Evolutionary conservation across 2,329 filamentous ascomycete genomes (phyloP).

Genomic region (Exophiala alcalophila): DNA sequence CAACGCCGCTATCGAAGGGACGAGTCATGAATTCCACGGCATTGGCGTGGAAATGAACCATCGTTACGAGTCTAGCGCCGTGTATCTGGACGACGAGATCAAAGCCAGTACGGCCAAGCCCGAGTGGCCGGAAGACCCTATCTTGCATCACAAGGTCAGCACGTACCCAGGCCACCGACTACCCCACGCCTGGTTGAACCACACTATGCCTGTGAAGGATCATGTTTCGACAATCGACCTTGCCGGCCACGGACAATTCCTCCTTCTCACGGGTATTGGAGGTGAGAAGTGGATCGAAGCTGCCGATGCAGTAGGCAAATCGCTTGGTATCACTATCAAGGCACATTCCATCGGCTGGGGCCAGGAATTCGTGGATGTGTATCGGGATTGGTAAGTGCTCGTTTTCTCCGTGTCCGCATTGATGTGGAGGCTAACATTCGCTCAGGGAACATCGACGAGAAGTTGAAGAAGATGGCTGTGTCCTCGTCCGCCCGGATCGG

Average conservation of each 20-base stretch:
- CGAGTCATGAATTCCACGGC: constrained; percentile 52
- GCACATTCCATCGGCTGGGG: constrained; percentile 55
- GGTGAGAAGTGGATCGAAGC: constrained; percentile 55
- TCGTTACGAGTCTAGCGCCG: constrained; percentile 45
- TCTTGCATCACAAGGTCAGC: constrained; percentile 45
- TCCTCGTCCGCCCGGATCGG: constrained; percentile 58
- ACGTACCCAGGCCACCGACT: constrained; percentile 60
- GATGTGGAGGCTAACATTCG: neutral
- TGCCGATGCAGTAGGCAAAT: constrained; percentile 39
- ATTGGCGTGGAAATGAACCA: constrained; percentile 62
- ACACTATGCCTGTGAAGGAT: constrained; percentile 40
- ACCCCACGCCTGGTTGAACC: constrained; percentile 63
- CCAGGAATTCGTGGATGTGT: constrained; percentile 61
- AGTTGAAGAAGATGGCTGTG: constrained; percentile 56
- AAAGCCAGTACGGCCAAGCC: constrained; percentile 20
- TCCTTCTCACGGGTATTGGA: constrained; percentile 54
- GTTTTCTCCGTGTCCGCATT: neutral
- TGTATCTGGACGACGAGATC: constrained; percentile 47
- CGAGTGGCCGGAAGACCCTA: constrained; percentile 38
- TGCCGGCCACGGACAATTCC: constrained; percentile 55
- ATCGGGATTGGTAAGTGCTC: constrained; percentile 55
- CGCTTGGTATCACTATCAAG: constrained; percentile 48
- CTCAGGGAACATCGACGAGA: constrained; percentile 44
- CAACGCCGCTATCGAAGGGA: constrained; percentile 43
- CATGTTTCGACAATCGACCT: constrained; percentile 59